Base-by-base conservation (phyloP, 2,329 filamentous ascomycete species). In the Triangularia verruculosa region DNA sequence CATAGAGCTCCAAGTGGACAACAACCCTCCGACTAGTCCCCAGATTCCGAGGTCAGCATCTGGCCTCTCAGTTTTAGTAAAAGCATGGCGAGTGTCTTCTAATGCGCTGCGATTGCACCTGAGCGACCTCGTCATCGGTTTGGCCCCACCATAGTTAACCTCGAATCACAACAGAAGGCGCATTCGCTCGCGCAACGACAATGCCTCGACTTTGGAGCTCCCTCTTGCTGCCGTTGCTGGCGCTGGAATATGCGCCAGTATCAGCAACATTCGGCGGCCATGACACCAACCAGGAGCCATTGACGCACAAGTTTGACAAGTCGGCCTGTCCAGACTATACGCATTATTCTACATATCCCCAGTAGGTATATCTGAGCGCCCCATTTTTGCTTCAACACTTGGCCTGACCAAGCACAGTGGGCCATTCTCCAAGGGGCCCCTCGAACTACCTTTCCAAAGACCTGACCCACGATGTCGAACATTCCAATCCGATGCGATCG, bases 401-500 rank as follows among this genome's bases (percentile, higher is more conserved):
- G 20, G 51, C 39, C 64, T 68, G 51, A 70, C 61, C 24, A 53
- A 3, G 6, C 22, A 25, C 66, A 96, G 93, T 74, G 83, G 82
- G 20, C 95, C 95, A 0, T 85, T 89, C 66, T 97, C 92, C 75
- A 81, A 88, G 20, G 95, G 95, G 0, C 89, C 90, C 4, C 82
- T 96, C 72, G 81, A 83, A 59, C 83, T 99, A 1, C 93, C 95
- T 0, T 98, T 87, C 76, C 95, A 99, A 75, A 85, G 95, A 64
- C 95, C 95, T 2, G 86, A 88, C 30, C 80, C 82, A 61, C 84
- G 86, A 74, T 99, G 95, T 76, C 91, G 95, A 67, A 97, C 93
- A 0, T 99, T 98, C 77, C 85, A 87, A 62, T 97, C 93, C 0
- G 86, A 90, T 24, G 83, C 89, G 3, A 96, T 98, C 54, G 95